Evolutionary conservation across 2,329 filamentous ascomycete genomes (phyloP), one percentile per base, ranked within the genome.

Genomic region (Curvularia sp.): DNA sequence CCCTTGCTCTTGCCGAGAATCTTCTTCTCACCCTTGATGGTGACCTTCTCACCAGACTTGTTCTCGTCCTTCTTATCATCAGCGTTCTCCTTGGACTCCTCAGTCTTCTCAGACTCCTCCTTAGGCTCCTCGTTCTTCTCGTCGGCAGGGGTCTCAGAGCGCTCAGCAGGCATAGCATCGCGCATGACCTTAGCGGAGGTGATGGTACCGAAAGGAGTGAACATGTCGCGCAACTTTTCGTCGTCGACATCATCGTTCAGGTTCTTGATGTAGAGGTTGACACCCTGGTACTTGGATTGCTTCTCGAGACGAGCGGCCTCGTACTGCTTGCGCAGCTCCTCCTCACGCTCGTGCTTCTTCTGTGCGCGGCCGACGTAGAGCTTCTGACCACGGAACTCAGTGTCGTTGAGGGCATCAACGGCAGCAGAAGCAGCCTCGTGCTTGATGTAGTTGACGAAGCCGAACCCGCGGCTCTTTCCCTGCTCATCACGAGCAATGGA

Each of bases 221-320:
- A 99, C 79, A 98, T 90, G 74, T 93, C 89, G 73, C 95, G 93
- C 63, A 99, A 88, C 86, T 97, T 97, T 74, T 99, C 95, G 71
- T 99, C 95, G 75, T 99, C 95, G 68, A 99, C 88, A 61, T 98
- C 95, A 70, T 99, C 95, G 67, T 93, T 90, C 61, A 99, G 84
- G 82, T 99, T 99, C 89, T 99, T 99, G 83, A 99, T 95, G 84
- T 99, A 99, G 49, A 99, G 87, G 84, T 99, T 99, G 80, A 99
- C 95, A 70, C 95, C 95, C 83, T 97, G 93, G 83, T 99, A 99
- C 85, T 99, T 99, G 84, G 88, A 96, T 79, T 93, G 93, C 86
- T 99, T 99, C 87, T 99, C 95, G 73, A 96, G 86, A 74, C 95
- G 94, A 73, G 93, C 93, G 74, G 94, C 94, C 82, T 99, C 95